phyloP scores from a whole-genome alignment of 768 basidiomycete genomes.

The Termitomyces sp. region DNA sequence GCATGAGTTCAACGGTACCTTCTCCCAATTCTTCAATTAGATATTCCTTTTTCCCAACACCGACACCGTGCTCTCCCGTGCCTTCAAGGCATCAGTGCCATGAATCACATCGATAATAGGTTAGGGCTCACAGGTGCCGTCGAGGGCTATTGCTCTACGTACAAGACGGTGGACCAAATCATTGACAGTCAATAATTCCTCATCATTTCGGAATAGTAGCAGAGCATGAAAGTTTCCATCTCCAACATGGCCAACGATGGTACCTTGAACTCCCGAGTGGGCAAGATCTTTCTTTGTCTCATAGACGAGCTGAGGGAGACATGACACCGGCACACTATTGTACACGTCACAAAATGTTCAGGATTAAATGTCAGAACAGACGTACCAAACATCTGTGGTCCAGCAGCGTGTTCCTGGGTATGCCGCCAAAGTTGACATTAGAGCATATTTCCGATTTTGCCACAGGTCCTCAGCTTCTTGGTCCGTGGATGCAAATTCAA shows the following conservation, averaged over 20 bases:
- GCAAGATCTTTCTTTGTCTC: conserved; percentile 79
- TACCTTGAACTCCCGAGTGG: conserved; percentile 48
- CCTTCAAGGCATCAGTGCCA: conserved; percentile 32
- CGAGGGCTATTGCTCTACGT: conserved; percentile 63
- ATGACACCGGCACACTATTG: conserved; percentile 61
- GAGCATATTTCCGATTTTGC: conserved; percentile 81
- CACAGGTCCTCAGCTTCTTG: conserved; percentile 75
- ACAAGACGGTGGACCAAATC: conserved; percentile 67
- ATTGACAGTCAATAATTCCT: conserved; percentile 48
- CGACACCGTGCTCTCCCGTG: conserved; percentile 86
- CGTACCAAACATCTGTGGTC: conserved; percentile 89
- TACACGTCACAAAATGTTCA: not conserved
- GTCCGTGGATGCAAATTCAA: conserved; percentile 69
- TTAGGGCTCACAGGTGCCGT: conserved; percentile 62
- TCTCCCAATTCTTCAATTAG: conserved; percentile 77
- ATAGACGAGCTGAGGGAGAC: conserved; percentile 60
- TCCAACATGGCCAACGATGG: conserved; percentile 78
- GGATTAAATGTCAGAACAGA: not conserved
- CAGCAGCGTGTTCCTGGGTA: conserved; percentile 64
- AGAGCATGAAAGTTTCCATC: conserved; percentile 60
- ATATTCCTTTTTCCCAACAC: conserved; percentile 82
- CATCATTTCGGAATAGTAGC: conserved; percentile 52
- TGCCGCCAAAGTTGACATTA: conserved; percentile 64
- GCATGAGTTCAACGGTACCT: conserved; percentile 82
- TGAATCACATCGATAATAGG: not conserved